Base-by-base conservation (phyloP, 2,329 filamentous ascomycete genomes). In the Pezicula rhizophila region DNA sequence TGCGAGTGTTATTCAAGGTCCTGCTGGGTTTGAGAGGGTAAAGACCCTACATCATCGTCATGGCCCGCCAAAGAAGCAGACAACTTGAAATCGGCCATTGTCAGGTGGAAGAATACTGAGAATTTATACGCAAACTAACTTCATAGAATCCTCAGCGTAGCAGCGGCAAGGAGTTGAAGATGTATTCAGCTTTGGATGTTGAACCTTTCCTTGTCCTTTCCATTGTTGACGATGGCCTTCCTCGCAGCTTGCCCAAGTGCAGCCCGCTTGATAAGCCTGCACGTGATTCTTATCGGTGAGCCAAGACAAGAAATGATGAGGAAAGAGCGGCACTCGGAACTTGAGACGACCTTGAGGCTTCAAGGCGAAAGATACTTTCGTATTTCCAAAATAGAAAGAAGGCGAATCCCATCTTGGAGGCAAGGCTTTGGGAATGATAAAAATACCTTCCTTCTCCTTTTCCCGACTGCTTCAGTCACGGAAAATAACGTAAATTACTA, bases 21-120 rank as follows among this genome's bases (percentile, higher is more conserved):
- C 28, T 2, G 20, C 40, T 25, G 26, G 15, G 12, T n/a, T 18
- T 15, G 42, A 34, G 14, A 35, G 26, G 40, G n/a, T 11, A 23
- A 17, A 44, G n/a, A 45, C 44, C 84, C 70, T 77, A 96, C 93
- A 81, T 99, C 93, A 67, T 93, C 86, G 68, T 93, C 87, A 68
- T 99, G 93, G 63, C 89, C 92, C 59, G 83, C 74, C 57, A 99
- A 79, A 64, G 89, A 87, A 59, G 92, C 90, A 53, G 93, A 95
- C 64, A 99, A 82, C 78, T 92, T 96, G 78, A 89, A 97, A 66
- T 90, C 85, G 68, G 78, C 74, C 86, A 92, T 91, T 60, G 57
- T 58, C 49, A 44, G 34, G 35, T 35, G 33, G 10, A 17, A 35
- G 34, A 48, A 44, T 4, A 47, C 39, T 33, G 41, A 34, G 28